phyloP scores from a whole-genome alignment of 2,329 filamentous ascomycete genomes.

The Septoria petroselini region DNA sequence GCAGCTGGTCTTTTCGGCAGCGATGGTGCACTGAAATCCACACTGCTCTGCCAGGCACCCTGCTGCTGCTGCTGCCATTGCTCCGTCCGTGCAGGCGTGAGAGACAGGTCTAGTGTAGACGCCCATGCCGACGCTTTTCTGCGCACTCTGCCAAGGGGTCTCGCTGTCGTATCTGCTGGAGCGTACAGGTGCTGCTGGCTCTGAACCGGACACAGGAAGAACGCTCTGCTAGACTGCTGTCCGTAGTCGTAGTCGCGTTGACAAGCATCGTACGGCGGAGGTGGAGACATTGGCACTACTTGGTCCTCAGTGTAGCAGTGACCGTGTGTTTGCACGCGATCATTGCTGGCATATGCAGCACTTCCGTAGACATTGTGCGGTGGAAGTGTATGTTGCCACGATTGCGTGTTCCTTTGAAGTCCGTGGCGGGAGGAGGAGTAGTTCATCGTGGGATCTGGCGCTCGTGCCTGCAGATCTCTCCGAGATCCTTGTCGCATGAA shows the following conservation, averaged over 20 bases:
- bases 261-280: conserved; percentile 22
- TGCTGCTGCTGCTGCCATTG: conserved; percentile 14
- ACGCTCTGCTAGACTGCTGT: conserved; percentile 13
- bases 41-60: conserved; percentile 21
- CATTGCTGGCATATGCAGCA: conserved; percentile 11
- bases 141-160: conserved; percentile 13
- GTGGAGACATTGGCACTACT: conserved; percentile 14
- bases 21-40: conserved; percentile 8
- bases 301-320: neutral
- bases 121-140: conserved; percentile 20
- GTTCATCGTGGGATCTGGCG: conserved; percentile 7
- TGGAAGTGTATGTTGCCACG: neutral
- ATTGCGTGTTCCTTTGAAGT: neutral
- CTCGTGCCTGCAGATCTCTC: conserved; percentile 9
- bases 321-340: neutral
- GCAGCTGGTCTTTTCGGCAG: conserved; percentile 8
- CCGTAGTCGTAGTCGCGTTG: conserved; percentile 11
- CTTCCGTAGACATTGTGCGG: conserved; percentile 6
- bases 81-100: neutral
- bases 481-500: neutral
- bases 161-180: conserved; percentile 3
- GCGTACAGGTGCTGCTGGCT: conserved; percentile 18
- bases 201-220: conserved; percentile 16
- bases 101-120: conserved; percentile 17
- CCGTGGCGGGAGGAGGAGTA: neutral